Evolutionary conservation across 805 yeast species (phyloP).

Genomic region (Cyberlindnera mississippiensis): DNA sequence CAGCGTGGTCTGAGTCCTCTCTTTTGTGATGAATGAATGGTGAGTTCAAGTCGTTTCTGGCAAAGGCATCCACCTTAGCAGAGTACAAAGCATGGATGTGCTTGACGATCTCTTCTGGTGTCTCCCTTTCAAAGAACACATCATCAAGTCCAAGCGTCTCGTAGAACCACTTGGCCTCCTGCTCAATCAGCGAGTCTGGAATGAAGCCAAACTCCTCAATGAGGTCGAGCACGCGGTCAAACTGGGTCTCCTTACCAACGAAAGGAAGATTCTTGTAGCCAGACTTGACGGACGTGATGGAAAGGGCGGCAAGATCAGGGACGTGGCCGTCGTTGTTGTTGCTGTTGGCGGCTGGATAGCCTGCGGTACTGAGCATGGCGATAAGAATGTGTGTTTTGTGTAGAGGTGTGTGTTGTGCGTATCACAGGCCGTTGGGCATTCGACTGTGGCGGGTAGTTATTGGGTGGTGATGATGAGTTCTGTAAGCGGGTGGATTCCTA

Average conservation of each 20-base stretch:
- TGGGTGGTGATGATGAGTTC: no score
- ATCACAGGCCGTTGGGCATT: not conserved
- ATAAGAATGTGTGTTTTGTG: not conserved
- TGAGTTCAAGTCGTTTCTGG: constrained; percentile 48
- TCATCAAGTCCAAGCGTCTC: constrained; percentile 85
- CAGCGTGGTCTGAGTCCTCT: constrained; percentile 82
- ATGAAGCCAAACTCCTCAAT: constrained; percentile 83
- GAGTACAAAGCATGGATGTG: constrained; percentile 88
- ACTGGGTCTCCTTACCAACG: constrained; percentile 76
- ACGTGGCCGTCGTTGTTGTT: constrained; percentile 5
- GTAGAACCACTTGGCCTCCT: constrained; percentile 89
- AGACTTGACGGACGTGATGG: constrained; percentile 38
- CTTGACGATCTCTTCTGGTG: constrained; percentile 72
- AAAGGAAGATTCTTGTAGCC: constrained; percentile 79
- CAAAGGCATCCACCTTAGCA: constrained; percentile 86
- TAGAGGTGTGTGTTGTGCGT: not conserved
- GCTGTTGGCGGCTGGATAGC: constrained; percentile 1
- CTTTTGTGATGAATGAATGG: constrained; percentile 75
- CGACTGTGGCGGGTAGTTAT: no score
- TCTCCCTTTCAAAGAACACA: constrained; percentile 83
- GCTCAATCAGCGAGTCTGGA: constrained; percentile 81
- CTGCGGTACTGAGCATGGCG: constrained; percentile 5
- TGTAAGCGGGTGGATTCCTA: no score
- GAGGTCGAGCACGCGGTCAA: constrained; percentile 74
- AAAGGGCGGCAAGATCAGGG: constrained; percentile 38